Evolutionary conservation across 306 rosid species (phyloP).

Genomic region (Mimosa bimucronata): DNA sequence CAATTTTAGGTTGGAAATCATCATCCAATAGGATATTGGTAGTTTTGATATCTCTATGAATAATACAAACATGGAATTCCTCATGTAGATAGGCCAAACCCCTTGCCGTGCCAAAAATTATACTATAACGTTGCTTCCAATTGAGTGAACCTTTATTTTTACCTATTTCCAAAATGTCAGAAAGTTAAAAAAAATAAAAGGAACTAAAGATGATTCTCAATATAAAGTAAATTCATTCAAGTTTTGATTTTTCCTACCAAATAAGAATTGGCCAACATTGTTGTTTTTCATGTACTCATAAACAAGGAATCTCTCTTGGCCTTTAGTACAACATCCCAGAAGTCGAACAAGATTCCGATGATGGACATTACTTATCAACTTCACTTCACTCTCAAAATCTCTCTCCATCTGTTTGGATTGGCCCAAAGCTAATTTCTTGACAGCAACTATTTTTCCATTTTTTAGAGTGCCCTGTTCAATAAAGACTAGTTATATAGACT

Average conservation of each 20-base stretch:
- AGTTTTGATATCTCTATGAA: slow-evolving; percentile 75
- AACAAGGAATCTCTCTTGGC: slow-evolving; percentile 63
- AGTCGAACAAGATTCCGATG: slow-evolving; percentile 69
- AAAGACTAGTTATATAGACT: background rate
- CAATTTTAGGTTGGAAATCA: slow-evolving; percentile 60
- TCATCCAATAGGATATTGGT: slow-evolving; percentile 68
- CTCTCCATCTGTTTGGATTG: slow-evolving; percentile 52
- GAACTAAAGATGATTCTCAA: background rate
- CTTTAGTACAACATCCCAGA: slow-evolving; percentile 70
- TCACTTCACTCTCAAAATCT: slow-evolving; percentile 68
- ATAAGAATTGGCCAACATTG: slow-evolving; percentile 69
- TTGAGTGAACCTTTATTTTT: slow-evolving; percentile 51
- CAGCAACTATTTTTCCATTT: slow-evolving; percentile 68
- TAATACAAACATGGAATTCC: slow-evolving; percentile 66
- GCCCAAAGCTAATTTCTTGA: slow-evolving; percentile 57
- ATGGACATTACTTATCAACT: slow-evolving; percentile 70
- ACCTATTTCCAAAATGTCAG: background rate
- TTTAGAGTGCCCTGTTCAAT: slow-evolving; percentile 59
- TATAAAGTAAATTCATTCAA: background rate
- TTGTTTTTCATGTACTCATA: slow-evolving; percentile 72
- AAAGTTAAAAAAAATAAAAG: background rate
- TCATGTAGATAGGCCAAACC: slow-evolving; percentile 71
- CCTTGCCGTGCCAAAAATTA: slow-evolving; percentile 65
- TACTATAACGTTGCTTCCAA: slow-evolving; percentile 59
- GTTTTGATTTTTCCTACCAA: slow-evolving; percentile 45